Percentiles rank a stretch among this genome's conserved stretches.
These are phyloP conservation scores for Elsinoe batatas DNA, from an alignment of 2,329 filamentous ascomycete species.

Conservation along the genomic window DNA sequence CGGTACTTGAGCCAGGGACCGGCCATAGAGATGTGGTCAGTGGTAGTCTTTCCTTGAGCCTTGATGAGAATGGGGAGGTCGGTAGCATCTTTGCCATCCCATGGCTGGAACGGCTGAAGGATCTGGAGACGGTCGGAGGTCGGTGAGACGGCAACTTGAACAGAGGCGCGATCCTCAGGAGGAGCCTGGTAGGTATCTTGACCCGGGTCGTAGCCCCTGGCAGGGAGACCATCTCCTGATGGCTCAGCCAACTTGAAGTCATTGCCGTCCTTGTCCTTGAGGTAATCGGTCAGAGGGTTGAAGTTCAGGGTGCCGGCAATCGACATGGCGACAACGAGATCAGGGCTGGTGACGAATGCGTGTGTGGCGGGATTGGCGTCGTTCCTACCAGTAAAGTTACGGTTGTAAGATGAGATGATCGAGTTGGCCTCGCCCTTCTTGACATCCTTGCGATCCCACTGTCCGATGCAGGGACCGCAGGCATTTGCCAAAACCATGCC, in stretches of 20 bases:
- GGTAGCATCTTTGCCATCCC: slow-evolving; percentile 83
- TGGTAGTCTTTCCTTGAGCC: slow-evolving; percentile 90
- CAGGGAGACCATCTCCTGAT: slow-evolving; percentile 69
- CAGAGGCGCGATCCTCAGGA: slow-evolving; percentile 62
- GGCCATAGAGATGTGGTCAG: slow-evolving; percentile 78
- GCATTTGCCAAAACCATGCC: not conserved
- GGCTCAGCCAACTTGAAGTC: slow-evolving; percentile 83
- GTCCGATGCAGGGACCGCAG: slow-evolving; percentile 31
- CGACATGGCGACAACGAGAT: slow-evolving; percentile 77
- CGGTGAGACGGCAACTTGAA: slow-evolving; percentile 76
- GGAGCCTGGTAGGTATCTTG: slow-evolving; percentile 94
- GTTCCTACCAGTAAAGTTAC: slow-evolving; percentile 98
- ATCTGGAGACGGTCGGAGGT: slow-evolving; percentile 90
- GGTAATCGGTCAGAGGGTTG: slow-evolving; percentile 84
- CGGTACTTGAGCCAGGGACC: slow-evolving; percentile 92
- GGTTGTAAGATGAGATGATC: slow-evolving; percentile 98
- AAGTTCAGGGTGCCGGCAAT: slow-evolving; percentile 80
- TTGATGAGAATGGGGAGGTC: slow-evolving; percentile 93
- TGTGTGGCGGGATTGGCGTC: slow-evolving; percentile 92
- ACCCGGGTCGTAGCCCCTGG: slow-evolving; percentile 77
- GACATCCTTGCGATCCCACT: slow-evolving; percentile 90
- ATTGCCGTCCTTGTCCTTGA: slow-evolving; percentile 93
- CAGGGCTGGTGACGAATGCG: slow-evolving; percentile 84
- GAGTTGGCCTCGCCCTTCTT: slow-evolving; percentile 95
- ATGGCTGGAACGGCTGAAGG: slow-evolving; percentile 72